Base-by-base conservation (phyloP, 2,329 filamentous ascomycete genomes). In the Cladobotryum mycophilum region DNA sequence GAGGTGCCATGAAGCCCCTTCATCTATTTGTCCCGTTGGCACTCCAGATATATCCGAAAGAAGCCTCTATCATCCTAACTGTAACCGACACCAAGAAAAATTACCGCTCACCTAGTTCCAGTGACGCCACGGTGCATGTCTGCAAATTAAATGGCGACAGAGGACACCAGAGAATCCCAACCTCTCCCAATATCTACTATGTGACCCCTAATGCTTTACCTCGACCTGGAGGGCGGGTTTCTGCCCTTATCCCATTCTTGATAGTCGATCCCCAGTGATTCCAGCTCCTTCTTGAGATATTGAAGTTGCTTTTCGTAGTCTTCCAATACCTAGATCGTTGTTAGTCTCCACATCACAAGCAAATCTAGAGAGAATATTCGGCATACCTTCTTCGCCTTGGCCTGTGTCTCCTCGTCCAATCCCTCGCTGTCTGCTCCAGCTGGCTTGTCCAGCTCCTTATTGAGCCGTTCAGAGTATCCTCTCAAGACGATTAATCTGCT, bases 221-320 rank as follows among this genome's bases (percentile, higher is more conserved):
- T 64, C 38, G 64, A 63, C 52, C 69, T 70, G 14, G 68, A 60
- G 20, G 64, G 59, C 12, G 71, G 67, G 55, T 70, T 70, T 48
- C 73, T 70, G 55, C 74, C 75, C 61, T 72, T 74, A 57, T 80
- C 75, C 78, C 79, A 82, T 22, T 75, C 70, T 12, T 74, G 70
- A 53, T 76, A 81, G 54, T 82, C 80, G 40, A 76, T 73, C 58
- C 78, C 79, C 56, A 84, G 73, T 46, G 79, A 75, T 63, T 86
- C 84, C 13, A 85, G 73, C 64, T 89, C 85, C 64, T 84, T 85
- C 68, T 84, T 86, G 55, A 95, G 73, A 64, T 91, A 85, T 62
- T 80, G 75, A 34, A 93, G 75, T 71, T 92, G 88, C 65, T 84
- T 87, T 65, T 91, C 85, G 66, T 91, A 92, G 63, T 90, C 86